Base-by-base conservation (phyloP, 257 asterid genomes). In the Salvia splendens region DNA sequence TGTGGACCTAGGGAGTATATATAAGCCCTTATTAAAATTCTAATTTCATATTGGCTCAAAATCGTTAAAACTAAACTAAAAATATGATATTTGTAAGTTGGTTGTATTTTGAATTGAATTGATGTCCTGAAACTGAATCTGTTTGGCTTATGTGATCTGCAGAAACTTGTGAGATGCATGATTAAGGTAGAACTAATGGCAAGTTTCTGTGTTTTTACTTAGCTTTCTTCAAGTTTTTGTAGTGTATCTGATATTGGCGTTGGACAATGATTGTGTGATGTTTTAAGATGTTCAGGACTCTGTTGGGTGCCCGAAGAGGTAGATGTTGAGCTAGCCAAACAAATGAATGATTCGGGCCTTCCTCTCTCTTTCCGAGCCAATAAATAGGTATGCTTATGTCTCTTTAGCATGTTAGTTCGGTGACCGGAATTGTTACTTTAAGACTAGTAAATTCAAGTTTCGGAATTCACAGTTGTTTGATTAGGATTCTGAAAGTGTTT, bases 271-370 rank as follows among this genome's bases (percentile, higher is more conserved):
- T 63, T 78, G 30, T 40, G 47, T 70, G 72, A 59, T 40, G 61
- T 61, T 68, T 61, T 74, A 30, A 30, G 61, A 20, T 66, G 6
- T 64, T 70, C 35, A 51, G 42, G 45, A 20, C 52, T 74, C 70
- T 64, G 30, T 68, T 75, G 64, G 41, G 42, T 65, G 56, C 71
- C 78, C 2, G 95, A 84, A 73, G 95, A 85, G 65, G 43, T 72
- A 71, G 95, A 90, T 72, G 47, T 70, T 43, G 92, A 86, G 68
- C 72, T 86, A 62, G 65, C 82, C 41, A 75, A 75, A 51, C 74
- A 78, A 73, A 73, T 91, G 89, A 81, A 73, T 73, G 95, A 69
- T 30, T 32, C 84, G 87, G 99, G 99, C 61, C 96, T 94, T 74
- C 99, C 99, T 5, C 73, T 85, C 73, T 78, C 95, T 36, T 94